phyloP scores from a whole-genome alignment of 2,329 filamentous ascomycete genomes.

The Metarhizium brunneum region DNA sequence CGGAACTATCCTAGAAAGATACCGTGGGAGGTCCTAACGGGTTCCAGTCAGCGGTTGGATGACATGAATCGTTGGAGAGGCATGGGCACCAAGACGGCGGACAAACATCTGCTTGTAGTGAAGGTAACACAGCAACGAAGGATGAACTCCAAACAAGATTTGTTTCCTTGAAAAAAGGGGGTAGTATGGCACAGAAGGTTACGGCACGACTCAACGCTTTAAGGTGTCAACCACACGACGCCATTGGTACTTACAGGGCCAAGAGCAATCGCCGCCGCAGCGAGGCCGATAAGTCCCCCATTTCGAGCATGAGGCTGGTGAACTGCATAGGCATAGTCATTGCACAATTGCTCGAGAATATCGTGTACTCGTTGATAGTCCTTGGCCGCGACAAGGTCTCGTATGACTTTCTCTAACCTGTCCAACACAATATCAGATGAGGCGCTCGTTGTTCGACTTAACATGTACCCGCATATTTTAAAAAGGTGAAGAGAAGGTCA shows the following conservation, averaged over 20 bases:
- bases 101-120: neutral
- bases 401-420: constrained; percentile 84
- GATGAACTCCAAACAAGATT: neutral
- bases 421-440: constrained; percentile 9
- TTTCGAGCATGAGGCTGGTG: constrained; percentile 95
- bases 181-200: too few species aligned
- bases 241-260: constrained; percentile 59
- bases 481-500: constrained; percentile 1
- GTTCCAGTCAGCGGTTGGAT: neutral
- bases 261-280: constrained; percentile 89
- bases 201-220: neutral
- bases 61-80: neutral
- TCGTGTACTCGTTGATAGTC: constrained; percentile 75
- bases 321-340: constrained; percentile 95
- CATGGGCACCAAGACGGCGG: neutral
- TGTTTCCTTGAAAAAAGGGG: neutral
- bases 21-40: constrained; percentile 73
- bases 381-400: constrained; percentile 66
- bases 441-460: neutral
- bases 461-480: neutral
- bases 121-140: neutral
- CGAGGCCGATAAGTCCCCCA: constrained; percentile 89
- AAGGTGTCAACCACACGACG: neutral
- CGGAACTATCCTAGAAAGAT: constrained; percentile 88
- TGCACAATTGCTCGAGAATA: constrained; percentile 92